phyloP scores from a whole-genome alignment of 1,284 basidiomycete species.

The Takashimella koratensis region DNA sequence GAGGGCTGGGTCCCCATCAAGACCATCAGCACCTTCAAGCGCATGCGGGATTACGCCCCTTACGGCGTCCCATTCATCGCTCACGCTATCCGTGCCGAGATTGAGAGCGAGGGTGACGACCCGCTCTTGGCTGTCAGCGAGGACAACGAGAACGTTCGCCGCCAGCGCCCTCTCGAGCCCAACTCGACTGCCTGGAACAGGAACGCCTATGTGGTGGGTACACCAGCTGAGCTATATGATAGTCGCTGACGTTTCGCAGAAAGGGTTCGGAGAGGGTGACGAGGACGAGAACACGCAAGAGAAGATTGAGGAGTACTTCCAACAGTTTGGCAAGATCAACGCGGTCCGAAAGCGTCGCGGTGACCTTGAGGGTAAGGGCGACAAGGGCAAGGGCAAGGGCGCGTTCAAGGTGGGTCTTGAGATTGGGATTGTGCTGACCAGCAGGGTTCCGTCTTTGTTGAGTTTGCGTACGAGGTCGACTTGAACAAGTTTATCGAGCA shows the following conservation, averaged over 20 bases:
- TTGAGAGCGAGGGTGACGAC: slow-evolving; percentile 49
- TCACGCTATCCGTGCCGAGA: slow-evolving; percentile 58
- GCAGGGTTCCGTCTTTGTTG: slow-evolving; percentile 88
- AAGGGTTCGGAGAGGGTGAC: slow-evolving; percentile 71
- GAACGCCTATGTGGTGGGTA: slow-evolving; percentile 76
- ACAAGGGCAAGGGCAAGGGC: slow-evolving; percentile 60
- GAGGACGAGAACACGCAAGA: slow-evolving; percentile 63
- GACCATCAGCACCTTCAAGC: slow-evolving; percentile 90
- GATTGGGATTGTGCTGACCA: background rate
- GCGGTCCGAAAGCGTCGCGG: slow-evolving; percentile 80
- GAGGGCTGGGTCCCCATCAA: slow-evolving; percentile 90
- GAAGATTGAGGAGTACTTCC: slow-evolving; percentile 78
- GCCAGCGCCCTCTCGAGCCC: slow-evolving; percentile 66
- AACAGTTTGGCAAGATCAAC: slow-evolving; percentile 73
- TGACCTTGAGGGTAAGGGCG: slow-evolving; percentile 46
- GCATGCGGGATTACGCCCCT: slow-evolving; percentile 72
- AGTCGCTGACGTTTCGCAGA: slow-evolving; percentile 54
- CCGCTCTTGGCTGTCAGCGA: slow-evolving; percentile 68
- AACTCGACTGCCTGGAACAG: slow-evolving; percentile 64
- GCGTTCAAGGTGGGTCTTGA: slow-evolving; percentile 66
- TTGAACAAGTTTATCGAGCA: slow-evolving; percentile 73
- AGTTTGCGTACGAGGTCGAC: slow-evolving; percentile 72
- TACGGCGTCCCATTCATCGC: slow-evolving; percentile 65
- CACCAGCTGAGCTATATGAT: background rate
- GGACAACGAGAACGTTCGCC: slow-evolving; percentile 66